These are phyloP conservation scores for Colletotrichum caudatum DNA, from an alignment of 2,329 filamentous ascomycete genomes.

Conservation along the genomic window DNA sequence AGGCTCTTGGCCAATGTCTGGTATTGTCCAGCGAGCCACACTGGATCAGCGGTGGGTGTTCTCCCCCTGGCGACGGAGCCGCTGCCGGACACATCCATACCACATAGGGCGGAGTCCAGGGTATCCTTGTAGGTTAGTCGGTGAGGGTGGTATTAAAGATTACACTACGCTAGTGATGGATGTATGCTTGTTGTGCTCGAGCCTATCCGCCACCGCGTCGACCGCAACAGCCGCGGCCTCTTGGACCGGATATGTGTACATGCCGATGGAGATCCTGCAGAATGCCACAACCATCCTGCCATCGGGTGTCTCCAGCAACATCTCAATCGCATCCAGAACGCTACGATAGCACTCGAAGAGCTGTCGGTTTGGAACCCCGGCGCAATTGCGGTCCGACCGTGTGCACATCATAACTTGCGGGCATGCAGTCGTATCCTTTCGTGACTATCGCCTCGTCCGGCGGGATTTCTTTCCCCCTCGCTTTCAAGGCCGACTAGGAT, in stretches of 20 bases:
- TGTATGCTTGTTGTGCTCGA: conserved; percentile 44
- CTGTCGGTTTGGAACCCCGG: conserved; percentile 44
- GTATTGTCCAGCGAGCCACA: conserved; percentile 31
- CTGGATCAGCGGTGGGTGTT: conserved; percentile 16
- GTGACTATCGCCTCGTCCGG: conserved; percentile 48
- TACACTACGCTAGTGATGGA: conserved; percentile 46
- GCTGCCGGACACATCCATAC: neutral
- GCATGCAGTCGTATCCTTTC: conserved; percentile 47
- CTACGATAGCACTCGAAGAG: conserved; percentile 49
- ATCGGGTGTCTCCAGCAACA: conserved; percentile 43
- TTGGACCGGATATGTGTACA: conserved; percentile 50
- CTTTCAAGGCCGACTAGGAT: conserved; percentile 47
- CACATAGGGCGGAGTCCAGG: conserved; percentile 12
- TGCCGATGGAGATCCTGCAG: conserved; percentile 52
- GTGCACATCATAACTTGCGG: conserved; percentile 49
- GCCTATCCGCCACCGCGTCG: conserved; percentile 44
- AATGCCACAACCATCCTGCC: conserved; percentile 48
- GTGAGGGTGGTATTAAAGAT: conserved; percentile 51
- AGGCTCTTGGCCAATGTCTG: conserved; percentile 45
- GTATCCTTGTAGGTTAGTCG: conserved; percentile 40
- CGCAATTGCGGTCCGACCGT: conserved; percentile 51
- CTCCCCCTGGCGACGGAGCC: conserved; percentile 8
- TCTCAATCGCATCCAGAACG: conserved; percentile 48
- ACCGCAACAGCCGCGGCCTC: conserved; percentile 48
- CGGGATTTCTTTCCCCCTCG: conserved; percentile 44